These are phyloP conservation scores for Ascochyta viciae-villosae DNA, from an alignment of 2,329 filamentous ascomycete genomes.

Conservation along the genomic window DNA sequence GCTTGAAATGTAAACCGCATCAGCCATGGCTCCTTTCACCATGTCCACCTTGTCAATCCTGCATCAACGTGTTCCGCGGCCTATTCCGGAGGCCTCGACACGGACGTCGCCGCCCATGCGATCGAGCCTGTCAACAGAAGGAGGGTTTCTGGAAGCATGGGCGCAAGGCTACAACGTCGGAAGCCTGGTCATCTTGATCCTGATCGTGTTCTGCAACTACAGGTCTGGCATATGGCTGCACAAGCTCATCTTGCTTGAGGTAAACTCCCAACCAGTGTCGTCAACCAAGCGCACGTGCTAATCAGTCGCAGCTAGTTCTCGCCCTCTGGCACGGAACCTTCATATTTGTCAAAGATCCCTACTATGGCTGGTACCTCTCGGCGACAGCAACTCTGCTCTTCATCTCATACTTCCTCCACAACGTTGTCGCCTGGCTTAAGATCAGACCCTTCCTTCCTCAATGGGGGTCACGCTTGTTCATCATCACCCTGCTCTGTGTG, in stretches of 20 bases:
- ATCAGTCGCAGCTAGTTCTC: constrained; percentile 38
- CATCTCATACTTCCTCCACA: constrained; percentile 47
- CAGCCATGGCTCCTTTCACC: constrained; percentile 36
- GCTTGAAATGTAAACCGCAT: constrained; percentile 8
- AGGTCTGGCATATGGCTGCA: constrained; percentile 42
- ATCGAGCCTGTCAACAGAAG: constrained; percentile 34
- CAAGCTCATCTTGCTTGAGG: constrained; percentile 46
- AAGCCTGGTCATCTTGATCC: constrained; percentile 42
- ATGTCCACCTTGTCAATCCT: constrained; percentile 14
- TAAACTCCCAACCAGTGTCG: constrained; percentile 6
- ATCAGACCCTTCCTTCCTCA: constrained; percentile 43
- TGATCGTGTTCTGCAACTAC: constrained; percentile 49
- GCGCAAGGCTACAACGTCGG: constrained; percentile 48
- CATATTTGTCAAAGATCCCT: constrained; percentile 42
- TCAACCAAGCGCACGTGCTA: constrained; percentile 1
- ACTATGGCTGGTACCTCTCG: constrained; percentile 46
- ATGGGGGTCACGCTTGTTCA: constrained; percentile 46
- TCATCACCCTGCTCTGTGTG: constrained; percentile 39
- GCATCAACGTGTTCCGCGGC: constrained; percentile 27
- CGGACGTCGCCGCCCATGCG: constrained; percentile 39
- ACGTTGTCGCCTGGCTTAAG: constrained; percentile 46
- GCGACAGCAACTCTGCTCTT: constrained; percentile 45
- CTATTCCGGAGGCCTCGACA: constrained; percentile 28
- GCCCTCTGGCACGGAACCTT: constrained; percentile 48
- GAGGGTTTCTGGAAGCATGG: constrained; percentile 45